Evolutionary conservation across 495 filamentous ascomycete genomes (phyloP).

Genomic region (Lineolata rhizophorae): DNA sequence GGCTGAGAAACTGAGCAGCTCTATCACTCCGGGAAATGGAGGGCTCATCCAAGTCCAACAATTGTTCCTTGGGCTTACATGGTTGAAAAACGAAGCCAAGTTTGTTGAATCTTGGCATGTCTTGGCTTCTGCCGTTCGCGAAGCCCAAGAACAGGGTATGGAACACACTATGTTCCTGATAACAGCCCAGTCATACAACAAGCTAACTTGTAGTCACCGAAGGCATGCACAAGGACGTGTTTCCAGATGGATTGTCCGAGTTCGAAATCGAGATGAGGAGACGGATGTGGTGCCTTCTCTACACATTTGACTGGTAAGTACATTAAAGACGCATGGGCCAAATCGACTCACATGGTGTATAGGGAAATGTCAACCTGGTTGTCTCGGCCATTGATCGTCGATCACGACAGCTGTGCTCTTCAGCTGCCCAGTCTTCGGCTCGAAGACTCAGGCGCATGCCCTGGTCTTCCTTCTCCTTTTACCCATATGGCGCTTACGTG

Average conservation of each 20-base stretch:
- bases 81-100: slow-evolving; percentile 29
- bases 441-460: slow-evolving; percentile 10
- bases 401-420: slow-evolving; percentile 18
- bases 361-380: slow-evolving; percentile 22
- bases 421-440: slow-evolving; percentile 19
- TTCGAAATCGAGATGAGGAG: slow-evolving; percentile 20
- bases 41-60: slow-evolving; percentile 28
- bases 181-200: not conserved
- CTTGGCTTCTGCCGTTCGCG: slow-evolving; percentile 23
- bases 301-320: slow-evolving; percentile 16
- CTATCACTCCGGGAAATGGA: slow-evolving; percentile 24
- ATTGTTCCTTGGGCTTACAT: slow-evolving; percentile 26
- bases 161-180: not conserved
- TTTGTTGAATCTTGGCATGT: slow-evolving; percentile 32
- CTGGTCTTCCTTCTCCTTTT: slow-evolving; percentile 20
- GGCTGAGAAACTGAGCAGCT: slow-evolving; percentile 23
- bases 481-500: slow-evolving; percentile 21
- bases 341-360: slow-evolving; percentile 2
- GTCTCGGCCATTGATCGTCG: slow-evolving; percentile 17
- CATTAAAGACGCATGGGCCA: no score
- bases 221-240: slow-evolving; percentile 25
- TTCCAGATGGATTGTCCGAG: slow-evolving; percentile 19
- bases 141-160: slow-evolving; percentile 29
- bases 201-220: not conserved
- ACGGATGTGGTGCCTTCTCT: slow-evolving; percentile 21